These are phyloP conservation scores for Clitopilus passeckerianus DNA, from an alignment of 768 basidiomycete species.

Conservation along the genomic window DNA sequence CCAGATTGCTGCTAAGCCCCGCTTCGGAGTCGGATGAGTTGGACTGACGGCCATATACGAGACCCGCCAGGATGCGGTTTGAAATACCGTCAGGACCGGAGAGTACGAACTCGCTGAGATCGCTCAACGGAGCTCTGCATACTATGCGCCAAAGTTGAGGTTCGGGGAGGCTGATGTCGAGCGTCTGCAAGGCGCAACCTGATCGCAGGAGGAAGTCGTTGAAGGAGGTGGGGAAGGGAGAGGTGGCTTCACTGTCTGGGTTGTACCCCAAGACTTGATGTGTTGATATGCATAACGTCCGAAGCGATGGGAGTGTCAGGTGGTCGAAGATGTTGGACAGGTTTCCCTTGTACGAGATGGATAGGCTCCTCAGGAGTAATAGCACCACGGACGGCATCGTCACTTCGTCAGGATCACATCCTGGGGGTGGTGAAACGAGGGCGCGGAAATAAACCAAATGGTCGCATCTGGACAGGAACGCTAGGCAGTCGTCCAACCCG, in stretches of 20 bases:
- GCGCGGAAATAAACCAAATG: not conserved
- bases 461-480: not conserved
- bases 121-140: not conserved
- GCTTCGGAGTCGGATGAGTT: not conserved
- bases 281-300: not conserved
- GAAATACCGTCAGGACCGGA: not conserved
- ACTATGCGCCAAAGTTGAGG: not conserved
- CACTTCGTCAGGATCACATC: not conserved
- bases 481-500: not conserved
- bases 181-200: not conserved
- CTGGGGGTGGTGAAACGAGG: not conserved
- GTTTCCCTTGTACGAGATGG: not conserved
- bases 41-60: not conserved
- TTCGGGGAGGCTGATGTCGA: not conserved
- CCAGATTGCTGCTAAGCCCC: not conserved
- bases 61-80: not conserved
- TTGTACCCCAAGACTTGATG: not conserved
- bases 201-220: not conserved
- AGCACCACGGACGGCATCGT: not conserved
- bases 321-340: not conserved
- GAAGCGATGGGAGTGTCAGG: not conserved
- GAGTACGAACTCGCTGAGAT: not conserved
- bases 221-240: not conserved
- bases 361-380: not conserved
- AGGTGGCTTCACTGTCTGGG: not conserved